phyloP scores from a whole-genome alignment of 2,329 filamentous ascomycete genomes.

The Pestalotiopsis sp. region DNA sequence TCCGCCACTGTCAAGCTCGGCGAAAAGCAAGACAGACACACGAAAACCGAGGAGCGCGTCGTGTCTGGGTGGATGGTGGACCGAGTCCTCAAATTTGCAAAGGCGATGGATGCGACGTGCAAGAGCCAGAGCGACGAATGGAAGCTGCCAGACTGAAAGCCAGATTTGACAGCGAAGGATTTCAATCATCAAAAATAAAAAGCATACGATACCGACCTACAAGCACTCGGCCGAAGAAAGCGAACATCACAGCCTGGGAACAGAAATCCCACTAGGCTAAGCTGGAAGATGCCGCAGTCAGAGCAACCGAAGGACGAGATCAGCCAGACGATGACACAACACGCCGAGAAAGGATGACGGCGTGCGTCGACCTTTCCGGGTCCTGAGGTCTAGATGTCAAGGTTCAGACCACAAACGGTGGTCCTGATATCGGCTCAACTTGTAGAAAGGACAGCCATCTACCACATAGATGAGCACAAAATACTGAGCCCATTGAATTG shows the following conservation, averaged over 20 bases:
- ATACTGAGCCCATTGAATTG: no score
- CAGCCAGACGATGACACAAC: no score
- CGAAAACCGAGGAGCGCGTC: background rate
- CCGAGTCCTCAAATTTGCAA: background rate
- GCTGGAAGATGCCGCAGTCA: no score
- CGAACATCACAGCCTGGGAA: background rate
- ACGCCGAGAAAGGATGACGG: no score
- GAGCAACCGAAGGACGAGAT: no score
- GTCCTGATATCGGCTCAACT: no score
- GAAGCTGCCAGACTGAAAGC: background rate
- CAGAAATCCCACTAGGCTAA: background rate
- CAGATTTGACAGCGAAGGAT: background rate
- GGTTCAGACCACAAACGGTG: no score
- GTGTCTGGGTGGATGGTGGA: constrained; percentile 10
- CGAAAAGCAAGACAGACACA: background rate
- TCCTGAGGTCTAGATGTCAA: no score
- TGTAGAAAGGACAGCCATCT: no score
- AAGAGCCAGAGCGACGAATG: background rate
- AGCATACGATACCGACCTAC: background rate
- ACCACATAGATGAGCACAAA: no score
- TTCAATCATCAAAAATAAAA: background rate
- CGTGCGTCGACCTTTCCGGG: no score
- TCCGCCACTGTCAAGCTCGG: constrained; percentile 1
- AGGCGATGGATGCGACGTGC: constrained; percentile 1
- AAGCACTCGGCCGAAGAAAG: no score